phyloP scores from a whole-genome alignment of 495 filamentous ascomycete genomes.

The Daldinia caldariorum region DNA sequence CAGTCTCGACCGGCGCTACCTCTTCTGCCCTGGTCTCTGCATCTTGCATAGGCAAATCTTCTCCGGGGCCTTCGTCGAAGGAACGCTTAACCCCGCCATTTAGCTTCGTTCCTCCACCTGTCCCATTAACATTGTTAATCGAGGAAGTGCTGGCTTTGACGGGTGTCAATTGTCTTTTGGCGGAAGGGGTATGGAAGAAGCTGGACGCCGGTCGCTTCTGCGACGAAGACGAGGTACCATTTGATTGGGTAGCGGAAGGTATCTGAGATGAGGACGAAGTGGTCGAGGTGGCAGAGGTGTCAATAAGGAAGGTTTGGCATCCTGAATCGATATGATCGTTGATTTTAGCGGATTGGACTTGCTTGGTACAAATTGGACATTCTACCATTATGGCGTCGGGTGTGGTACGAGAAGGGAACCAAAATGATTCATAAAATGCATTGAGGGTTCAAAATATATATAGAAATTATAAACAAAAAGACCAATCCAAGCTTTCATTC shows the following conservation, averaged over 20 bases:
- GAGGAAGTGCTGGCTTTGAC: constrained; percentile 38
- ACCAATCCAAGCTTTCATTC: neutral
- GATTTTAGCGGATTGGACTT: constrained; percentile 79
- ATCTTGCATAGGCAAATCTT: constrained; percentile 40
- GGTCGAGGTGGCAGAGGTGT: constrained; percentile 51
- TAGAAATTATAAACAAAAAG: neutral
- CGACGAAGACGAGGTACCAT: constrained; percentile 55
- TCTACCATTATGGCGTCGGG: constrained; percentile 69
- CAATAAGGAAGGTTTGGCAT: constrained; percentile 71
- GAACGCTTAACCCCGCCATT: constrained; percentile 53
- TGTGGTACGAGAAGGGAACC: neutral
- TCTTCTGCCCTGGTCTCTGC: constrained; percentile 36
- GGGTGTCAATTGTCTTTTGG: constrained; percentile 58
- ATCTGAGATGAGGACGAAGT: constrained; percentile 37
- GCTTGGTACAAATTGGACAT: constrained; percentile 86
- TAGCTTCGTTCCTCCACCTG: constrained; percentile 29
- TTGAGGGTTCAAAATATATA: constrained; percentile 3
- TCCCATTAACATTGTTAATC: constrained; percentile 34
- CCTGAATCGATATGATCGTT: constrained; percentile 91
- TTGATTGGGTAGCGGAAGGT: constrained; percentile 52
- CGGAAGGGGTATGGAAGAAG: constrained; percentile 81
- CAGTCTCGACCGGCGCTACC: constrained; percentile 29
- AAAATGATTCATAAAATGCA: neutral
- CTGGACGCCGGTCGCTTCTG: constrained; percentile 67
- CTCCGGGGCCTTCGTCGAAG: constrained; percentile 57